These are phyloP conservation scores for Ogataea saltuana DNA, from an alignment of 805 yeast species.

Conservation along the genomic window DNA sequence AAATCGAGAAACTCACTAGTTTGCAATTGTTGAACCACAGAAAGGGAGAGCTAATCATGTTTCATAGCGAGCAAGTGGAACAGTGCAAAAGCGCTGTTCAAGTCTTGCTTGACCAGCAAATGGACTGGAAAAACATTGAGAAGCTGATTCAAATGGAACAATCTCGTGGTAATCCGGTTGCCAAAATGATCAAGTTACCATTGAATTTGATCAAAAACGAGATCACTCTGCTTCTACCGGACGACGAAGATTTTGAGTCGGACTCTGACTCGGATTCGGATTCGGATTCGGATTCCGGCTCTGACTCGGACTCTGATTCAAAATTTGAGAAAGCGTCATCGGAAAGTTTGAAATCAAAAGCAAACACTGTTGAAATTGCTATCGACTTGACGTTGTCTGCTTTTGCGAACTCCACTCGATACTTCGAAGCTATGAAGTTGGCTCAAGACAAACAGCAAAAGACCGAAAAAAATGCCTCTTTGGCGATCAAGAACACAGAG, in stretches of 20 bases:
- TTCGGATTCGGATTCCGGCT: conserved; percentile 32
- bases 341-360: no score
- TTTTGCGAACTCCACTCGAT: conserved; percentile 83
- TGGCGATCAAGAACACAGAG: conserved; percentile 84
- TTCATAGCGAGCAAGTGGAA: conserved; percentile 69
- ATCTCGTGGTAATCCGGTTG: conserved; percentile 60
- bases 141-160: conserved; percentile 71
- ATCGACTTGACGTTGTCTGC: conserved; percentile 75
- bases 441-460: conserved; percentile 78
- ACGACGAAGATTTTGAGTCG: conserved; percentile 39
- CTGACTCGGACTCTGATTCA: conserved; percentile 34
- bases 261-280: conserved; percentile 35
- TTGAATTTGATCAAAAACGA: conserved; percentile 69
- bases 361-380: conserved; percentile 46
- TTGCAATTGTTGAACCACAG: conserved; percentile 63
- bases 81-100: conserved; percentile 70
- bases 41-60: conserved; percentile 74
- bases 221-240: conserved; percentile 57
- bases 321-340: conserved; percentile 15
- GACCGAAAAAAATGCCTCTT: conserved; percentile 72
- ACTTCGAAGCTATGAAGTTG: conserved; percentile 72
- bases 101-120: conserved; percentile 69
- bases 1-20: conserved; percentile 62
- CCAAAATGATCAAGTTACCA: conserved; percentile 62
- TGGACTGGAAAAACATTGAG: conserved; percentile 94